Evolutionary conservation across 768 basidiomycete species (phyloP).

Genomic region (Botryobasidium botryosum): DNA sequence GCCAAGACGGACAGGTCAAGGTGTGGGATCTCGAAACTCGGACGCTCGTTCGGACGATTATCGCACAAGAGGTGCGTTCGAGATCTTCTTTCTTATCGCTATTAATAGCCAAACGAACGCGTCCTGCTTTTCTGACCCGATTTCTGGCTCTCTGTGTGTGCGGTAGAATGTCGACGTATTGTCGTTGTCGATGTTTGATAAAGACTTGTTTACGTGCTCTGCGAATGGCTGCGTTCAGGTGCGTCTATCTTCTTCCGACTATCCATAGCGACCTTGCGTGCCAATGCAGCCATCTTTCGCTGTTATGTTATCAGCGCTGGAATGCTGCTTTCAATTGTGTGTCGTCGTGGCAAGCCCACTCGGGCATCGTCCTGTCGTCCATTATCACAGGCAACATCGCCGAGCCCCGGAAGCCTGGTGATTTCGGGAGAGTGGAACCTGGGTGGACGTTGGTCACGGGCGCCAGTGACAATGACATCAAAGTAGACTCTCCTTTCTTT

Average conservation of each 20-base stretch:
- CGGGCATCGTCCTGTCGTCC: slow-evolving; percentile 70
- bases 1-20: slow-evolving; percentile 86
- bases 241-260: slow-evolving; percentile 2
- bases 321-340: slow-evolving; percentile 74
- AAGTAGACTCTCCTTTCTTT: slow-evolving; percentile 28
- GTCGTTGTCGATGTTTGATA: slow-evolving; percentile 52
- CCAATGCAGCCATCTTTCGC: too few species aligned
- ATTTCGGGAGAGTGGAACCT: too few species aligned
- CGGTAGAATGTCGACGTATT: slow-evolving; percentile 61
- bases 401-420: slow-evolving; percentile 13
- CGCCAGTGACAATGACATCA: slow-evolving; percentile 72
- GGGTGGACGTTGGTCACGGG: slow-evolving; percentile 47
- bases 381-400: slow-evolving; percentile 23
- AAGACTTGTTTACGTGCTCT: slow-evolving; percentile 32
- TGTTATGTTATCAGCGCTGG: slow-evolving; percentile 37
- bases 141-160: neutral
- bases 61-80: slow-evolving; percentile 54
- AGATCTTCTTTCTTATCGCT: neutral
- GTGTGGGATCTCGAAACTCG: slow-evolving; percentile 84
- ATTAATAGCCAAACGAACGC: too few species aligned
- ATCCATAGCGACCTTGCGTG: too few species aligned
- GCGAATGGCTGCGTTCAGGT: slow-evolving; percentile 55
- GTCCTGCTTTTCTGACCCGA: too few species aligned
- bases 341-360: slow-evolving; percentile 67
- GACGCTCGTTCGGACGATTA: slow-evolving; percentile 70